A percentile compares a stretch with the other conserved stretches of the same genome.
Evolutionary conservation across 2,329 filamentous ascomycete species (phyloP).

Genomic region (Rhinocladiella mackenziei): DNA sequence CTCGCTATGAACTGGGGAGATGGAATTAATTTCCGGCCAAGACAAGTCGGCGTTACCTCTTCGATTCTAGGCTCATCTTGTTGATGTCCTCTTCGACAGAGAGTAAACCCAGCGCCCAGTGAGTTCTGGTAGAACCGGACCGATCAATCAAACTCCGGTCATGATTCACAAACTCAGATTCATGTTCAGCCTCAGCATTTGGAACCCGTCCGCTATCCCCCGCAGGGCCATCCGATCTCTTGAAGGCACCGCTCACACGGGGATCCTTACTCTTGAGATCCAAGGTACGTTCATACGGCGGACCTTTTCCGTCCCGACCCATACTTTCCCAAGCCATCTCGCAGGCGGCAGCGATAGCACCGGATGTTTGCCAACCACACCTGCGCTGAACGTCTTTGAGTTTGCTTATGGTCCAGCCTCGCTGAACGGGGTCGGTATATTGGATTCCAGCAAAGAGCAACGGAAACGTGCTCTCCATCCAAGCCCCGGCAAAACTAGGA

Average conservation of each 20-base stretch:
- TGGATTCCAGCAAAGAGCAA: slow-evolving; percentile 84
- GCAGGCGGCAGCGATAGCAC: slow-evolving; percentile 76
- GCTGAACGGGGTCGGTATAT: slow-evolving; percentile 67
- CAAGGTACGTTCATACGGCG: slow-evolving; percentile 60
- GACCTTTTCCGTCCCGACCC: slow-evolving; percentile 61
- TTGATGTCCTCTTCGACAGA: slow-evolving; percentile 73
- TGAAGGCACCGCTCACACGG: slow-evolving; percentile 33
- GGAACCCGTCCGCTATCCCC: slow-evolving; percentile 1
- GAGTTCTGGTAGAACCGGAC: slow-evolving; percentile 60
- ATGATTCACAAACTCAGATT: slow-evolving; percentile 33
- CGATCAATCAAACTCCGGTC: slow-evolving; percentile 58
- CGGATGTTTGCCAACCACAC: slow-evolving; percentile 82
- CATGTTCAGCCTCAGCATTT: slow-evolving; percentile 22
- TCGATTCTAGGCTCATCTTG: slow-evolving; percentile 55
- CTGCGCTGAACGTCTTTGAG: slow-evolving; percentile 71
- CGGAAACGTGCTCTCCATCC: slow-evolving; percentile 77
- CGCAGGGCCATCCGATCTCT: slow-evolving; percentile 51
- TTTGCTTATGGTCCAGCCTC: slow-evolving; percentile 71
- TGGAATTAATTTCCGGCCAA: no score
- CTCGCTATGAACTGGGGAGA: no score
- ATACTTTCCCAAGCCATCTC: slow-evolving; percentile 70
- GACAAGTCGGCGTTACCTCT: no score
- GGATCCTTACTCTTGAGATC: slow-evolving; percentile 26
- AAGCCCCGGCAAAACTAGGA: slow-evolving; percentile 71
- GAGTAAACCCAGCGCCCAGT: slow-evolving; percentile 74